Conservation (phyloP, 106 monocot genomes). For the Dendrobium officinale region DNA sequence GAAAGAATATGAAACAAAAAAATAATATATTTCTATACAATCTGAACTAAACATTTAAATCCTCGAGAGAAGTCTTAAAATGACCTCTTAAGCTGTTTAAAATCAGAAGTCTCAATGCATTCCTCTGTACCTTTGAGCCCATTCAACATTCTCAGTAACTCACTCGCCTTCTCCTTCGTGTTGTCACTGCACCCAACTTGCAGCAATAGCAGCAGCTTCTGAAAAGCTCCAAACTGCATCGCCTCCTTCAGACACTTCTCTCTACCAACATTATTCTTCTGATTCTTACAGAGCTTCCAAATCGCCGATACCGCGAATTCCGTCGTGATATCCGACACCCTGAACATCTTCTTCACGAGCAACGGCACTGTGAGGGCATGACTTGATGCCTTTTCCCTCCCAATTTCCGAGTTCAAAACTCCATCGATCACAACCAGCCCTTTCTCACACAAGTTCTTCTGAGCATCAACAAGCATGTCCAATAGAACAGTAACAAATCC, state of each 20-base stretch:
- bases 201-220: conserved; percentile 46
- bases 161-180: conserved; percentile 34
- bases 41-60: no score
- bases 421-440: conserved; percentile 48
- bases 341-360: conserved; percentile 21
- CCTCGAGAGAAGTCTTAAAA: not conserved
- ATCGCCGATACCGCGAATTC: conserved; percentile 11
- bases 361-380: conserved; percentile 50
- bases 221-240: conserved; percentile 33
- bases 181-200: conserved; percentile 27
- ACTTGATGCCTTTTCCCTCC: conserved; percentile 23
- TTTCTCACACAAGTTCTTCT: conserved; percentile 57
- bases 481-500: conserved; percentile 36
- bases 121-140: conserved; percentile 8
- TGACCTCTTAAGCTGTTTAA: conserved; percentile 27
- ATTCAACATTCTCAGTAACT: conserved; percentile 32
- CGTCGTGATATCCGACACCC: conserved; percentile 11
- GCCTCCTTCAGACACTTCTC: conserved; percentile 5
- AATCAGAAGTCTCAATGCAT: conserved; percentile 26
- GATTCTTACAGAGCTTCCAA: conserved; percentile 14
- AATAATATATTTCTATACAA: no score
- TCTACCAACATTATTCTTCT: not conserved
- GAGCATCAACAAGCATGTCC: conserved; percentile 55
- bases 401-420: conserved; percentile 20
- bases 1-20: no score